A percentile compares a stretch with the other conserved stretches of the same genome.
Conservation (phyloP, 495 filamentous ascomycete species). For the Coniosporium apollinis region DNA sequence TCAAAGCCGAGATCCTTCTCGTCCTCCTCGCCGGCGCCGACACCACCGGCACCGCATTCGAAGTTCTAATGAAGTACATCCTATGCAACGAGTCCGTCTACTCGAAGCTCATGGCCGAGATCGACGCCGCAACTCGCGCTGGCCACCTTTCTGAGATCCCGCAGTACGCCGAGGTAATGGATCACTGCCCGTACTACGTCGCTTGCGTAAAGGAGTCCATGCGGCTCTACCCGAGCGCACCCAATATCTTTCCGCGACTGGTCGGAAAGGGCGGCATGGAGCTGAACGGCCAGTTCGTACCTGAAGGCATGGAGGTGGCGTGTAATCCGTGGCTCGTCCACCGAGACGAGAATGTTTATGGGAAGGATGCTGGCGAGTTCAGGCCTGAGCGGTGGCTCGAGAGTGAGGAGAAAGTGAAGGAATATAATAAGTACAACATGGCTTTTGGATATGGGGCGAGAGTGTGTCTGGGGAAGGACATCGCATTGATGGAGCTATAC, state of each 20-base stretch:
- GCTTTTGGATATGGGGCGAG: conserved; percentile 38
- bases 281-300: conserved; percentile 35
- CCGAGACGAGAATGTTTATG: conserved; percentile 33
- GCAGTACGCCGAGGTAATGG: conserved; percentile 22
- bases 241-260: conserved; percentile 30
- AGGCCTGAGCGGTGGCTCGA: conserved; percentile 28
- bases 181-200: conserved; percentile 32
- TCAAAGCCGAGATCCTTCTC: conserved; percentile 37
- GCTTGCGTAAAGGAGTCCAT: conserved; percentile 35
- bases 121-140: conserved; percentile 26
- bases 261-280: conserved; percentile 33
- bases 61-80: conserved; percentile 35
- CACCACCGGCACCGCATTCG: conserved; percentile 41
- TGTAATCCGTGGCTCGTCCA: conserved; percentile 38
- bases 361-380: conserved; percentile 28
- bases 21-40: conserved; percentile 48
- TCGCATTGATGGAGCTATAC: conserved; percentile 41
- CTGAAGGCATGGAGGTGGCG: conserved; percentile 40
- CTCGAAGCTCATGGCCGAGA: conserved; percentile 37
- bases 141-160: conserved; percentile 22
- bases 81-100: conserved; percentile 31
- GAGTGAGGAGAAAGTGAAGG: conserved; percentile 23
- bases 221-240: conserved; percentile 29
- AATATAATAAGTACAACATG: conserved; percentile 35
- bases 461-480: conserved; percentile 35